Base-by-base conservation (phyloP, 371 early-diverging fungal genomes). In the Circinella umbellata region DNA sequence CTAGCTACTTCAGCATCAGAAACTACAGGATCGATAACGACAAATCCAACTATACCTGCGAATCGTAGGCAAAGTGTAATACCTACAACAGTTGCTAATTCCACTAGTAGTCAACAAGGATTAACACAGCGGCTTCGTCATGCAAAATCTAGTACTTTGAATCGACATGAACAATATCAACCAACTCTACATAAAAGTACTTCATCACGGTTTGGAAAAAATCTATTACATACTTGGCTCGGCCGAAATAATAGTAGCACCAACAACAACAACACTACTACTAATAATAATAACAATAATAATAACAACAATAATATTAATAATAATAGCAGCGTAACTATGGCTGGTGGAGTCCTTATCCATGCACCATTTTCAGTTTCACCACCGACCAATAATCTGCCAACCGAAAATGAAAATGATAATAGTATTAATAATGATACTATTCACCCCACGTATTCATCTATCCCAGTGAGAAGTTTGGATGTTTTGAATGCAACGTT, bases 171-270 rank as follows among this genome's bases (percentile, higher is more conserved):
- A 3, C 51, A 51, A 11, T 3, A 42, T 42, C 6, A 42, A 39
- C 68, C 79, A 3, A n/a, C 35, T n/a, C 17, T 76, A 63, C 74
- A 75, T 27, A 73, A 69, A 68, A 75, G 75, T 62, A 62, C 75
- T n/a, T 78, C 82, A 18, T 69, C 80, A n/a, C 70, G 78, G 49
- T 82, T 82, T 68, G 76, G 80, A n/a, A 82, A 82, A 54, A 76
- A 68, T 17, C 54, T 78, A 7, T 63, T 82, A 37, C 82, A 80
- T 18, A 68, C 76, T 36, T 82, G 82, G 82, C 70, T 82, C n/a
- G 80, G 78, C 55, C 73, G 80, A 59, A 47, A 34, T 69, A n/a
- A 66, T 51, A 51, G 51, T 36, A 27, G 46, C 59, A 20, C 13
- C 39, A 63, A 53, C 48, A 27, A 27, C 27, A 27, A 27, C 27